Base-by-base conservation (phyloP, 108 stramenopile species). In the Cyclotella baltica region DNA sequence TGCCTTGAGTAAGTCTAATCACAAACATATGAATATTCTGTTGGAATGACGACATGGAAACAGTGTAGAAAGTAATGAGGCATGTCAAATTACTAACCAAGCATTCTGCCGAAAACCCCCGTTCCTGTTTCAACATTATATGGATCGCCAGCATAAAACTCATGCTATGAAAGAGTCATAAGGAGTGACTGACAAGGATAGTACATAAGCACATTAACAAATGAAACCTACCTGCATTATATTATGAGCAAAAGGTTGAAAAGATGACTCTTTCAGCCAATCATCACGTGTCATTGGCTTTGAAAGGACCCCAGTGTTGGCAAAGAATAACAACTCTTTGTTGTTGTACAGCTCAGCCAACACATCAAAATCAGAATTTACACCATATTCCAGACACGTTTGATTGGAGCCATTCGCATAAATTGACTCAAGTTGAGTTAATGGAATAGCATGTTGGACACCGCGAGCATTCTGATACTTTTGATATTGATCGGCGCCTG, bases 161-260 rank as follows among this genome's bases (percentile, higher is more conserved):
- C 57, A 5, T 61, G 36, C 27, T 48, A n/a, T 4, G 6, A 2
- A 6, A n/a, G 6, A 48, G 6, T 1, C 29, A 35, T 20, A 35
- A 10, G 29, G 29, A 16, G 2, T n/a, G 29, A 5, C 1, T 18
- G 34, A 35, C 0, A 20, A 25, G n/a, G 33, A 62, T 35, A 8
- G 13, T 20, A 31, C 15, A 35, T 29, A 62, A 62, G 16, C 8
- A 36, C 2, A 62, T 19, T 35, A n/a, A n/a, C 20, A 18, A 62
- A 1, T 16, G 6, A n/a, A 4, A 48, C 18, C 18, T 48, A 48
- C 47, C 47, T 71, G 77, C 83, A 77, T 76, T n/a, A 72, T 40
- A 33, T 83, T 77, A 36, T 83, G 83, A 16, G 67, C 83, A 59
- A 83, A 83, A 28, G 74, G 83, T 18, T 57, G 47, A 20, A 43